Percentiles rank a stretch among this genome's conserved stretches.
phyloP scores from a whole-genome alignment of 2,329 filamentous ascomycete genomes.

The Teratosphaeria nubilosa region DNA sequence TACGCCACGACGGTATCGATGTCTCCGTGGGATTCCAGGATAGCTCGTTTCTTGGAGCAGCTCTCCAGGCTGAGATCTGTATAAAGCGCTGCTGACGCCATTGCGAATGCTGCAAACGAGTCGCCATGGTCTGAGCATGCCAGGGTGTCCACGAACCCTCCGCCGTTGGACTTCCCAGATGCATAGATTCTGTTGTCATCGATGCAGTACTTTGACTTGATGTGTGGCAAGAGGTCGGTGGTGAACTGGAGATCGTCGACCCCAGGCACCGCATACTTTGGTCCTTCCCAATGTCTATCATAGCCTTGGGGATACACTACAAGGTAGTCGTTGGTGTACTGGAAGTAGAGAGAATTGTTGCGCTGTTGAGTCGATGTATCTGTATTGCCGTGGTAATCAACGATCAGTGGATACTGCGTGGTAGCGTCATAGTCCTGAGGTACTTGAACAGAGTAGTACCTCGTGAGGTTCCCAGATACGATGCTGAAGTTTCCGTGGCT shows the following conservation, averaged over 20 bases:
- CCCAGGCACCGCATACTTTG: constrained; percentile 28
- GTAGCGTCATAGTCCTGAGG: constrained; percentile 13
- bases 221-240: constrained; percentile 31
- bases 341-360: constrained; percentile 36
- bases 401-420: constrained; percentile 27
- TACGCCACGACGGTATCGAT: constrained; percentile 34
- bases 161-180: constrained; percentile 46
- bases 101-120: constrained; percentile 42
- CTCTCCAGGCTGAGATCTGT: constrained; percentile 13
- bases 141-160: constrained; percentile 37
- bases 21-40: constrained; percentile 37
- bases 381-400: constrained; percentile 39
- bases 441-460: constrained; percentile 18
- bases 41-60: constrained; percentile 25
- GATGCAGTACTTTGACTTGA: constrained; percentile 36
- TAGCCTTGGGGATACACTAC: constrained; percentile 39
- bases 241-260: constrained; percentile 37
- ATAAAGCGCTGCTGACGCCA: constrained; percentile 40
- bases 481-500: constrained; percentile 7
- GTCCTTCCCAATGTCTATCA: constrained; percentile 30
- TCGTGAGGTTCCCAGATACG: constrained; percentile 8
- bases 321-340: constrained; percentile 36
- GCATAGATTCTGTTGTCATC: constrained; percentile 36
- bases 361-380: constrained; percentile 31
- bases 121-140: constrained; percentile 34